phyloP scores from a whole-genome alignment of 495 filamentous ascomycete species.

The Penicillium fimorum region DNA sequence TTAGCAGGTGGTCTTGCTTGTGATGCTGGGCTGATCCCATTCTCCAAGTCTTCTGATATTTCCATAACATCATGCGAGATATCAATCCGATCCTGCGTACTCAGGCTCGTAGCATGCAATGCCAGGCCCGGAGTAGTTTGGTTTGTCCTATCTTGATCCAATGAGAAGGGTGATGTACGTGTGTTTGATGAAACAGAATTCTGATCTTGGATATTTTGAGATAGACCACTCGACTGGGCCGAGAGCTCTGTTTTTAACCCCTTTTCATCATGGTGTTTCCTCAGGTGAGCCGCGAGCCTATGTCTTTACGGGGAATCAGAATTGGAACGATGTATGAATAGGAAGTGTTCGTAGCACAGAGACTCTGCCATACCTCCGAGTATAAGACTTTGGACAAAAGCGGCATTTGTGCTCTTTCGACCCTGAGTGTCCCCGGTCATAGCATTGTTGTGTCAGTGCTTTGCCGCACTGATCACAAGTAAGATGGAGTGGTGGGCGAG shows the following conservation, averaged over 20 bases:
- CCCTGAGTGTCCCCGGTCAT: conserved; percentile 2
- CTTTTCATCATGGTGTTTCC: not conserved
- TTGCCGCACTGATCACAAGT: conserved; percentile 3
- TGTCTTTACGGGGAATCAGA: not conserved
- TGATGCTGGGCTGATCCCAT: not conserved
- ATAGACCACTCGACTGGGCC: not conserved
- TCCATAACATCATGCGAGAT: not conserved
- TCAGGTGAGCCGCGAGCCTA: not conserved
- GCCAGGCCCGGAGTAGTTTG: not conserved
- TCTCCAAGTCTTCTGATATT: conserved; percentile 1
- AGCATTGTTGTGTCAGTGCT: not conserved
- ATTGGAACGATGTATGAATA: not conserved
- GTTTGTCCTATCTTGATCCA: not conserved
- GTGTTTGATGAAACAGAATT: not conserved
- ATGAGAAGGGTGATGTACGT: not conserved
- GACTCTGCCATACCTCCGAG: not conserved
- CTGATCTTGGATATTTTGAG: not conserved
- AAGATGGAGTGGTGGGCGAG: not conserved
- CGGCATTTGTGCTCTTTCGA: conserved; percentile 2
- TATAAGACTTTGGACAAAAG: conserved; percentile 3
- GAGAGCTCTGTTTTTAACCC: not conserved
- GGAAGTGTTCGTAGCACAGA: not conserved
- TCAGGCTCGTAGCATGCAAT: no score
- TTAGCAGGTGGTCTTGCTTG: not conserved
- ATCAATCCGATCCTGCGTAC: not conserved